Evolutionary conservation across 83 land plant species (phyloP), one percentile per base, ranked within the genome.

Genomic region (Larix sibirica): DNA sequence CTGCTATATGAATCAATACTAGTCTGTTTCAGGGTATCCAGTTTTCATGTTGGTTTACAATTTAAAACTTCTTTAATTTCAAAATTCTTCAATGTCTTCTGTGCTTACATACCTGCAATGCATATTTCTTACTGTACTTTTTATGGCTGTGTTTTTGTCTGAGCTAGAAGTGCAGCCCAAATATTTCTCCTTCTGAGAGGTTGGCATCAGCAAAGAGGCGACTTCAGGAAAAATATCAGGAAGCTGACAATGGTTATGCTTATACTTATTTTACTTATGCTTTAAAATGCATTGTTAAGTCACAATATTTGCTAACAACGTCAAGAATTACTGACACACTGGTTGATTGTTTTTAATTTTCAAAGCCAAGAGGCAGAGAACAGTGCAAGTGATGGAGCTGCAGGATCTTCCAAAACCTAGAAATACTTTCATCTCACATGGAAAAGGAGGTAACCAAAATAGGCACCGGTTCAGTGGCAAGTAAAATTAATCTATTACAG

Each of bases 151-250:
- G 1, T 4, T 73, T 24, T 73, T 36, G 33, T 38, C 13, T 38
- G 6, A 14, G 14, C 10, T 73, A 73, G 77, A 73, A 73, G 77
- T 38, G 36, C 36, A 73, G 20, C 54, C 20, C 33, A 14, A 33
- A 42, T 36, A 18, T 73, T 14, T 73, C 77, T 73, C n/a, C 77
- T 42, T 33, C 77, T 73, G 77, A 73, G 47, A 36, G 20, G 77
- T n/a, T 73, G 0, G 77, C 20, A 38, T 36, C 77, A 7, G 77
- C 77, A 73, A 73, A 31, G 33, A 73, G 17, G 40, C 44, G 77
- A 50, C 77, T 73, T 31, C 77, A 73, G 77, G 77, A 73, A 42
- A 73, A 73, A 17, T 73, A 73, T 42, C 77, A 73, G 47, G 77
- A 73, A 73, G 77, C 77, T 36, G 47, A 73, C 16, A 73, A 73